A percentile compares a stretch with the other conserved stretches of the same genome.
phyloP scores from a whole-genome alignment of 2,329 filamentous ascomycete genomes.

The Cladosporium sp. region DNA sequence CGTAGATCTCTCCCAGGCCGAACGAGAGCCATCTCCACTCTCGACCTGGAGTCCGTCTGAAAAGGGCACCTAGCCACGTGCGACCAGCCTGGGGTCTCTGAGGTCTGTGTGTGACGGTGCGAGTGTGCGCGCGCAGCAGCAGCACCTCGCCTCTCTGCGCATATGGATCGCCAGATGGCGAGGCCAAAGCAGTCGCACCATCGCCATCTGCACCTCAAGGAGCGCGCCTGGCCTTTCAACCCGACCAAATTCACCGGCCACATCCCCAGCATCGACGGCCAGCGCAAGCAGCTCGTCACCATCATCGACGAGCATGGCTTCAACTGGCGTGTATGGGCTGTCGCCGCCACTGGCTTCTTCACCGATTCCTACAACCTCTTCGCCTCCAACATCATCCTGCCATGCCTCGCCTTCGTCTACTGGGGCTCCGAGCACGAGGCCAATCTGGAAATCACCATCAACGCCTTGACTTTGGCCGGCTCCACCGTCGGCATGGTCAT shows the following conservation, averaged over 20 bases:
- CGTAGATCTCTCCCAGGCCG: too few species aligned
- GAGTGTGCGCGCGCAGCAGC: too few species aligned
- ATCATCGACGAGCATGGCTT: constrained; percentile 19
- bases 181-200: constrained; percentile 3
- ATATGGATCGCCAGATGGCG: not conserved
- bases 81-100: too few species aligned
- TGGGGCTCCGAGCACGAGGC: constrained; percentile 25
- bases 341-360: constrained; percentile 39
- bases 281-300: constrained; percentile 11
- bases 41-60: too few species aligned
- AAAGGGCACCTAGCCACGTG: too few species aligned
- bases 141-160: not conserved
- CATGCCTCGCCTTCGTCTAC: constrained; percentile 38
- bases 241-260: constrained; percentile 10
- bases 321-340: constrained; percentile 30
- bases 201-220: constrained; percentile 8
- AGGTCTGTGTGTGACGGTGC: too few species aligned
- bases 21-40: too few species aligned
- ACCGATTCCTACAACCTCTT: constrained; percentile 39
- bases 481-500: constrained; percentile 37
- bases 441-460: constrained; percentile 31
- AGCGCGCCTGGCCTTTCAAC: constrained; percentile 10
- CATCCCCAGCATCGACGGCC: constrained; percentile 12
- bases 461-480: constrained; percentile 36
- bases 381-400: constrained; percentile 37